These are phyloP conservation scores for Rubroshorea leprosula DNA, from an alignment of 345 rosid species.

Conservation along the genomic window DNA sequence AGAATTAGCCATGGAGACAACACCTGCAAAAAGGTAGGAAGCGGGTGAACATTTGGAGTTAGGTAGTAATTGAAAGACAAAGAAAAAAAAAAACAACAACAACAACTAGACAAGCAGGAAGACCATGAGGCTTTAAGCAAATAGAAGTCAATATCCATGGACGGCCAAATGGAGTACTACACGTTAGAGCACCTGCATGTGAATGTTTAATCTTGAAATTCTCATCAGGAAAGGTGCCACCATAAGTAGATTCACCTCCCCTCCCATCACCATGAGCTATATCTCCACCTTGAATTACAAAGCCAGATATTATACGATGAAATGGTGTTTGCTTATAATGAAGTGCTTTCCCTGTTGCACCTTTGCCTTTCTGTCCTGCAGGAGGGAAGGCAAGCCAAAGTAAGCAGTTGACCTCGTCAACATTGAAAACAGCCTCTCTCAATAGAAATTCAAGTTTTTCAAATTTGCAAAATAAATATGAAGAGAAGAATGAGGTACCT, in stretches of 20 bases:
- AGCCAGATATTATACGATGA: slow-evolving; percentile 94
- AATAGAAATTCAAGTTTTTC: background rate
- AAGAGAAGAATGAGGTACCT: slow-evolving; percentile 40
- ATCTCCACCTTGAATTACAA: slow-evolving; percentile 95
- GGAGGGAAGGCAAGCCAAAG: background rate
- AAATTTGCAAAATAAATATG: slow-evolving; percentile 1
- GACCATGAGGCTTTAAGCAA: background rate
- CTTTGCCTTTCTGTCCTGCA: slow-evolving; percentile 69
- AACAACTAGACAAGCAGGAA: background rate
- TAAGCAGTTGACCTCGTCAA: background rate
- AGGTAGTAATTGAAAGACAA: slow-evolving; percentile 5
- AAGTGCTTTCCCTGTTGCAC: slow-evolving; percentile 52
- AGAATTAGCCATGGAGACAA: slow-evolving; percentile 86
- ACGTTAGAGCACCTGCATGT: slow-evolving; percentile 55
- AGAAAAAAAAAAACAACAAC: background rate
- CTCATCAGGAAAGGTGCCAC: slow-evolving; percentile 82
- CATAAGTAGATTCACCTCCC: slow-evolving; percentile 75
- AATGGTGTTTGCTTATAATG: slow-evolving; percentile 77
- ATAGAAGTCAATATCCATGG: background rate
- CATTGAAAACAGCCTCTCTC: background rate
- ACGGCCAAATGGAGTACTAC: slow-evolving; percentile 2
- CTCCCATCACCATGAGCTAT: slow-evolving; percentile 65
- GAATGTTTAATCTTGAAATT: slow-evolving; percentile 82
- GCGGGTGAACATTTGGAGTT: background rate
- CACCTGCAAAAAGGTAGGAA: slow-evolving; percentile 41